Evolutionary conservation across 192 early-diverging fungal genomes (phyloP).

Genomic region (Dissophora globulifera): DNA sequence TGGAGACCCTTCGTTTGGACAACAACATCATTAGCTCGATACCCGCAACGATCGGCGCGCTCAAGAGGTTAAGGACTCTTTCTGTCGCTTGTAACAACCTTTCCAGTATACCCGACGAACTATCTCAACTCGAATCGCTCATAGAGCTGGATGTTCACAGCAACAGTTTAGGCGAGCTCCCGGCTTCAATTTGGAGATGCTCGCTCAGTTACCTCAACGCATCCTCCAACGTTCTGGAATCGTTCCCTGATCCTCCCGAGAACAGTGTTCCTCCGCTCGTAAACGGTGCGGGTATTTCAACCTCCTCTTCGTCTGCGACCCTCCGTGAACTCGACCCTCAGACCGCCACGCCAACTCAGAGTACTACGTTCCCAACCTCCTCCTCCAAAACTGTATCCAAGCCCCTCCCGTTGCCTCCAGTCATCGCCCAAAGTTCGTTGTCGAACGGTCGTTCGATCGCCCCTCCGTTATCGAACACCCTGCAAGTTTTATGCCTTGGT

Average conservation of each 20-base stretch:
- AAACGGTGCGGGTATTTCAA: constrained; percentile 3
- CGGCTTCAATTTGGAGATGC: constrained; percentile 83
- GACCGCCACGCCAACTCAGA: constrained; percentile 12
- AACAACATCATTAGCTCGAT: constrained; percentile 78
- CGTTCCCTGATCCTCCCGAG: constrained; percentile 78
- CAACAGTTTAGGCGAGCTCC: constrained; percentile 80
- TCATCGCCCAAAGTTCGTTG: neutral
- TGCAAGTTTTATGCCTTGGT: constrained; percentile 77
- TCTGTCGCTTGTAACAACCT: constrained; percentile 77
- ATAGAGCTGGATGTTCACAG: constrained; percentile 76
- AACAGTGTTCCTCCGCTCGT: neutral
- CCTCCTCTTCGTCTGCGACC: constrained; percentile 5
- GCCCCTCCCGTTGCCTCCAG: constrained; percentile 57
- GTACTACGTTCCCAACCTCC: too few species aligned
- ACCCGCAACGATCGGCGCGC: constrained; percentile 66
- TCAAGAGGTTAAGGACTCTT: constrained; percentile 66
- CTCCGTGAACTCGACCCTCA: neutral
- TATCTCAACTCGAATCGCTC: constrained; percentile 70
- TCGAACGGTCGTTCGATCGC: constrained; percentile 12
- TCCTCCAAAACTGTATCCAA: constrained; percentile 37
- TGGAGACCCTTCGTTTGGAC: constrained; percentile 72
- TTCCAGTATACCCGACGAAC: constrained; percentile 74
- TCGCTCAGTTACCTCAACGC: constrained; percentile 77
- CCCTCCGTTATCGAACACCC: constrained; percentile 63
- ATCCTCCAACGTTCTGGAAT: constrained; percentile 83